Conservation (phyloP, 257 asterid genomes). For the Petunia secreta region DNA sequence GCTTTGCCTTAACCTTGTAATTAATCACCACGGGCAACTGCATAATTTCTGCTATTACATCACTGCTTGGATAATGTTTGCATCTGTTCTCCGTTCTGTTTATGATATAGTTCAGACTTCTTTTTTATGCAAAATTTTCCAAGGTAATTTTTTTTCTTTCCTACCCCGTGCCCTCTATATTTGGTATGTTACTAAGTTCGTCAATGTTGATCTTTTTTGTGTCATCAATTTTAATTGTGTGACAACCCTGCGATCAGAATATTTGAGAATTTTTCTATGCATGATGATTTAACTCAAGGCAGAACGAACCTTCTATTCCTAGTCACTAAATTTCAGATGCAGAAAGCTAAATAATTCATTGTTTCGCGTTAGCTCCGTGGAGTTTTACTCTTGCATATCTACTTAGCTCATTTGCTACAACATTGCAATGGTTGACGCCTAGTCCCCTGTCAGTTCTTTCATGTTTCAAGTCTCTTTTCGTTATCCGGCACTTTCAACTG, state of each 20-base stretch:
- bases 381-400: not conserved
- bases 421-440: too few relatives aligned
- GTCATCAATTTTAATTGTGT: not conserved
- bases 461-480: not conserved
- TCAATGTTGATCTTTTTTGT: not conserved
- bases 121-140: not conserved
- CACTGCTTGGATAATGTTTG: not conserved
- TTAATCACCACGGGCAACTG: not conserved
- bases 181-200: not conserved
- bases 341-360: not conserved
- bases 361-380: not conserved
- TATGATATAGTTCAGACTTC: not conserved
- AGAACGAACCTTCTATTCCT: not conserved
- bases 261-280: too few relatives aligned
- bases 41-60: not conserved
- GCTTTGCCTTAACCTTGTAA: not conserved
- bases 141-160: not conserved
- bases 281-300: too few relatives aligned
- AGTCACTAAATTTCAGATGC: not conserved
- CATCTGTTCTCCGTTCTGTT: not conserved
- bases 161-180: not conserved
- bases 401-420: too few relatives aligned
- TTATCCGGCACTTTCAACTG: not conserved
- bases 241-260: not conserved
- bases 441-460: too few relatives aligned